Evolutionary conservation across 192 early-diverging fungal species (phyloP).

Genomic region (Coemansia sp.): DNA sequence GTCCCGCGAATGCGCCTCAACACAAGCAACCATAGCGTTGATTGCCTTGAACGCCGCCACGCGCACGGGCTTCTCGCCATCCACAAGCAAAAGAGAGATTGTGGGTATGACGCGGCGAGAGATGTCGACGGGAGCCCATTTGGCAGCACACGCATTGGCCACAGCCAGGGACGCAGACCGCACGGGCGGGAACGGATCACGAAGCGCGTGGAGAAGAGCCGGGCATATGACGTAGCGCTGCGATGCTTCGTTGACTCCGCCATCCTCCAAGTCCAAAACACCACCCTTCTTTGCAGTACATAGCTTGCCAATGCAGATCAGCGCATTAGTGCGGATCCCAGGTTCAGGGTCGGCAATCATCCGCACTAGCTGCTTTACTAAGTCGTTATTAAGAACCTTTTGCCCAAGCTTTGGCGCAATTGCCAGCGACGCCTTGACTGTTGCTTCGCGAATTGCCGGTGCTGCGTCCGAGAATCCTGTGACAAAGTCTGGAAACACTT

Average conservation of each 20-base stretch:
- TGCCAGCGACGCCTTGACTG: slow-evolving; percentile 78
- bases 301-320: slow-evolving; percentile 94
- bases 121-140: slow-evolving; percentile 67
- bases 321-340: slow-evolving; percentile 94
- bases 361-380: slow-evolving; percentile 84
- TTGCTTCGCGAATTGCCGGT: slow-evolving; percentile 87
- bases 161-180: slow-evolving; percentile 80
- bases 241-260: slow-evolving; percentile 66
- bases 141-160: slow-evolving; percentile 68
- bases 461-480: slow-evolving; percentile 86
- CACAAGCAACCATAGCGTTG: slow-evolving; percentile 62
- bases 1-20: slow-evolving; percentile 65
- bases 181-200: slow-evolving; percentile 87
- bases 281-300: slow-evolving; percentile 58
- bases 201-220: slow-evolving; percentile 76
- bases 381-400: slow-evolving; percentile 64
- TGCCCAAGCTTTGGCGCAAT: slow-evolving; percentile 66
- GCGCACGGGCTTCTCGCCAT: slow-evolving; percentile 64
- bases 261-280: slow-evolving; percentile 28
- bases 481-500: slow-evolving; percentile 85
- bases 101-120: slow-evolving; percentile 73
- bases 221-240: slow-evolving; percentile 77
- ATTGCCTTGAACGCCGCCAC: slow-evolving; percentile 78
- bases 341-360: slow-evolving; percentile 88
- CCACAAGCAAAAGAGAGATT: slow-evolving; percentile 51